Percentiles rank a stretch among this genome's conserved stretches.
Evolutionary conservation across 2,329 filamentous ascomycete species (phyloP).

Genomic region (Fusarium sp.): DNA sequence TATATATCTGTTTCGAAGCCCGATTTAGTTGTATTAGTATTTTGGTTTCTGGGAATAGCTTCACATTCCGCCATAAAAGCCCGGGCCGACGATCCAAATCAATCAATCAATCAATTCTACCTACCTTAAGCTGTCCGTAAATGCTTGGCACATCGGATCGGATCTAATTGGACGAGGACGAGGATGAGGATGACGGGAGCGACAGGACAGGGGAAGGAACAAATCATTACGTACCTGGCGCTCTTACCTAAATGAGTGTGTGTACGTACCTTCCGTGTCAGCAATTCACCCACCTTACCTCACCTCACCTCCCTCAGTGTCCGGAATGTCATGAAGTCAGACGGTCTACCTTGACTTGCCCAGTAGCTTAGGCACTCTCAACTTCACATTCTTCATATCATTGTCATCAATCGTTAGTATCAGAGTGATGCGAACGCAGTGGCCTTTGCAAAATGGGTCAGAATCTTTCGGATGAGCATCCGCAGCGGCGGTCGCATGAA

Average conservation of each 20-base stretch:
- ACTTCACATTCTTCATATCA: conserved; percentile 24
- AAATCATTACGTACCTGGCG: conserved; percentile 24
- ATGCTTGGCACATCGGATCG: background rate
- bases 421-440: conserved; percentile 37
- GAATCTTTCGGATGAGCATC: conserved; percentile 57
- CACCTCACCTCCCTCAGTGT: background rate
- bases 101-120: no score
- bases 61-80: background rate
- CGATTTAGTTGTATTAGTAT: background rate
- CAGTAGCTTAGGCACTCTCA: conserved; percentile 4
- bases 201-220: conserved; percentile 16
- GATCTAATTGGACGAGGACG: background rate
- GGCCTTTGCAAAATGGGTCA: conserved; percentile 59
- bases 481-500: conserved; percentile 58
- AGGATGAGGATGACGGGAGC: background rate
- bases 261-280: conserved; percentile 40
- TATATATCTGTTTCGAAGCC: background rate
- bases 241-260: background rate
- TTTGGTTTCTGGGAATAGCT: conserved; percentile 20
- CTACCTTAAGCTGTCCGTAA: no score
- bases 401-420: background rate
- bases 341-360: background rate
- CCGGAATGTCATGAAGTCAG: conserved; percentile 39
- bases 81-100: background rate
- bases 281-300: conserved; percentile 18